phyloP scores from a whole-genome alignment of 257 asterid species.

The Fraxinus americana region DNA sequence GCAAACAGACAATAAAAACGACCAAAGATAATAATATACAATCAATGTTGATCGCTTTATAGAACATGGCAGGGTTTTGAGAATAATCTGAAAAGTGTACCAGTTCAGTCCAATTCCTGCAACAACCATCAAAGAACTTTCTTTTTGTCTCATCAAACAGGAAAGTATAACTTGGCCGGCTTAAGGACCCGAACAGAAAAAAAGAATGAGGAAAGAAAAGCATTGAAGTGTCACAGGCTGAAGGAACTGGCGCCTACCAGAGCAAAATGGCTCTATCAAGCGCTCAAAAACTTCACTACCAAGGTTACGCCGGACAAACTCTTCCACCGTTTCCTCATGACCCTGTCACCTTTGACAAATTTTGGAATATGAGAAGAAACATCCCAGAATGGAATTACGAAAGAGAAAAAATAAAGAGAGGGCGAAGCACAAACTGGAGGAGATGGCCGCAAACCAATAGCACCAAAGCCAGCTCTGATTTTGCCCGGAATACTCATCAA shows the following conservation, averaged over 20 bases:
- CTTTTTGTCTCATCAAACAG: neutral
- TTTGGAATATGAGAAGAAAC: slow-evolving; percentile 35
- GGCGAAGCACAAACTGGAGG: slow-evolving; percentile 73
- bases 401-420: slow-evolving; percentile 13
- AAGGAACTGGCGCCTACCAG: slow-evolving; percentile 54
- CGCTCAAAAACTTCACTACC: slow-evolving; percentile 95
- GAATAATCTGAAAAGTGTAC: neutral
- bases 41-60: neutral
- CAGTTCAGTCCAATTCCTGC: neutral
- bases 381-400: neutral
- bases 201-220: neutral
- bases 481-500: slow-evolving; percentile 86
- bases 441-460: slow-evolving; percentile 84
- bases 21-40: neutral
- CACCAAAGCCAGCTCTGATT: slow-evolving; percentile 96
- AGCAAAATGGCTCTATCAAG: slow-evolving; percentile 95
- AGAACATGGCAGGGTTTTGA: neutral
- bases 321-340: slow-evolving; percentile 91
- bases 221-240: neutral
- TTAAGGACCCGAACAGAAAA: neutral
- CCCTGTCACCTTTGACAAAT: slow-evolving; percentile 74
- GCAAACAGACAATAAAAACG: neutral
- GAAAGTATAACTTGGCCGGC: neutral
- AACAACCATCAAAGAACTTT: neutral
- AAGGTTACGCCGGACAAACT: slow-evolving; percentile 93